Evolutionary conservation across 2,329 filamentous ascomycete species (phyloP).

Genomic region (Ascochyta lentis): DNA sequence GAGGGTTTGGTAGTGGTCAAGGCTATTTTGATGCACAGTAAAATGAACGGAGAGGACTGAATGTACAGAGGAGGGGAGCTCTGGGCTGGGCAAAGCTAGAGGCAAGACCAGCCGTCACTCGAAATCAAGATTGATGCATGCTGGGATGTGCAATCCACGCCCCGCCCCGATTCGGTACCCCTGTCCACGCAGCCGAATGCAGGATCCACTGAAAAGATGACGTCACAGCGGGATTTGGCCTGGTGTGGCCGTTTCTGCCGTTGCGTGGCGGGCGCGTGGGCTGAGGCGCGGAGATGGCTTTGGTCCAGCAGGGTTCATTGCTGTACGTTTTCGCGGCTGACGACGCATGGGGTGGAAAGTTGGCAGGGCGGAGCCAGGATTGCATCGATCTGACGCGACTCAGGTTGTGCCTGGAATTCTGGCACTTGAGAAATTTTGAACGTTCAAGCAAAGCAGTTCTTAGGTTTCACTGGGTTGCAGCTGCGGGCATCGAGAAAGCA

Average conservation of each 20-base stretch:
- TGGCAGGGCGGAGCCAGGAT: constrained; percentile 25
- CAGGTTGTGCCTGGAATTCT: background rate
- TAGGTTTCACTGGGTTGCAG: background rate
- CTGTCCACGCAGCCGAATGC: constrained; percentile 9
- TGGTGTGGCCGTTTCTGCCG: constrained; percentile 18
- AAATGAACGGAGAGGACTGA: constrained; percentile 13
- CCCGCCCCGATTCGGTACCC: constrained; percentile 18
- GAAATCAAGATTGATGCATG: constrained; percentile 49
- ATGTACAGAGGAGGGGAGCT: constrained; percentile 18
- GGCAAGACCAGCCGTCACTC: constrained; percentile 21
- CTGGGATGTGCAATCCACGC: constrained; percentile 26
- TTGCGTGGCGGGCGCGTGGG: constrained; percentile 13
- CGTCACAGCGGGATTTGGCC: constrained; percentile 24
- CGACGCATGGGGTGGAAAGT: constrained; percentile 27
- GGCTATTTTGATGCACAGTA: constrained; percentile 2
- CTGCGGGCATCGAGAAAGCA: background rate
- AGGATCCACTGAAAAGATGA: constrained; percentile 23
- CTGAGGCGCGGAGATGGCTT: constrained; percentile 7
- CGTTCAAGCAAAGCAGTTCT: no score
- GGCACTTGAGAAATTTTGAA: no score
- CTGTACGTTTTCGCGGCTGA: constrained; percentile 22
- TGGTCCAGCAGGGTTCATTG: constrained; percentile 9
- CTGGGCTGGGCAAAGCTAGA: constrained; percentile 18
- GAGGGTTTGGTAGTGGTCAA: constrained; percentile 3
- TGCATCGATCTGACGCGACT: constrained; percentile 2